Conservation (phyloP, 192 early-diverging fungal genomes). For the Phlyctochytrium planicorne region DNA sequence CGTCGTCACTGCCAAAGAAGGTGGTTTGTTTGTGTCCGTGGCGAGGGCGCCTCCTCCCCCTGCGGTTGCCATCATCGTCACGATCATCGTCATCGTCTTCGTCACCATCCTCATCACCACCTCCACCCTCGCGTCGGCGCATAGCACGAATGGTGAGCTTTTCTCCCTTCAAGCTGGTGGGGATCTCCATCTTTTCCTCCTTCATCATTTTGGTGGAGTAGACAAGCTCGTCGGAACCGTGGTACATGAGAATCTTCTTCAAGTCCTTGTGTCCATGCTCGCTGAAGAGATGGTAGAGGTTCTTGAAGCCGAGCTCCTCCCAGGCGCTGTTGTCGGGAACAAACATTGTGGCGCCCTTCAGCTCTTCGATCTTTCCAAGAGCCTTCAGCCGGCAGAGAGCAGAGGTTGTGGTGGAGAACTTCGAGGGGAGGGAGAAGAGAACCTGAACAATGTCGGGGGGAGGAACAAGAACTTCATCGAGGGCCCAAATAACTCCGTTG, state of each 20-base stretch:
- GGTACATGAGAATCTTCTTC: slow-evolving; percentile 39
- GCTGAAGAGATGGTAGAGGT: slow-evolving; percentile 33
- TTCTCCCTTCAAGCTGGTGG: slow-evolving; percentile 17
- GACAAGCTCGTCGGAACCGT: slow-evolving; percentile 24
- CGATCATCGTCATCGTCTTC: not conserved
- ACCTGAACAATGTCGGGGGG: slow-evolving; percentile 14
- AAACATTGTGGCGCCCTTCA: slow-evolving; percentile 29
- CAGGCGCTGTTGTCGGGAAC: slow-evolving; percentile 36
- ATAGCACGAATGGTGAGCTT: slow-evolving; percentile 11
- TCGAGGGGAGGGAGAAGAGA: slow-evolving; percentile 26
- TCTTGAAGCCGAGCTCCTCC: slow-evolving; percentile 30
- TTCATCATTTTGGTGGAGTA: slow-evolving; percentile 38
- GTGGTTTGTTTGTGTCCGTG: not conserved
- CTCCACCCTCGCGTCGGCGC: slow-evolving; percentile 14
- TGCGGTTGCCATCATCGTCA: not conserved
- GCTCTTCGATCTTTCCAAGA: not conserved
- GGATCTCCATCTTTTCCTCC: slow-evolving; percentile 17
- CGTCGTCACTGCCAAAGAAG: slow-evolving; percentile 3
- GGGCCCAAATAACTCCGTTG: slow-evolving; percentile 30
- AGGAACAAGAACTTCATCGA: slow-evolving; percentile 28
- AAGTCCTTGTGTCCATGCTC: slow-evolving; percentile 25
- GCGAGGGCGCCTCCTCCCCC: not conserved
- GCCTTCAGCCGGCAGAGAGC: slow-evolving; percentile 21
- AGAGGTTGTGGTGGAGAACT: slow-evolving; percentile 25
- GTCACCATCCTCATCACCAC: not conserved